Evolutionary conservation across 2,329 filamentous ascomycete genomes (phyloP), one percentile per base, ranked within the genome.

Genomic region (Chrysosporium keratinophilum): DNA sequence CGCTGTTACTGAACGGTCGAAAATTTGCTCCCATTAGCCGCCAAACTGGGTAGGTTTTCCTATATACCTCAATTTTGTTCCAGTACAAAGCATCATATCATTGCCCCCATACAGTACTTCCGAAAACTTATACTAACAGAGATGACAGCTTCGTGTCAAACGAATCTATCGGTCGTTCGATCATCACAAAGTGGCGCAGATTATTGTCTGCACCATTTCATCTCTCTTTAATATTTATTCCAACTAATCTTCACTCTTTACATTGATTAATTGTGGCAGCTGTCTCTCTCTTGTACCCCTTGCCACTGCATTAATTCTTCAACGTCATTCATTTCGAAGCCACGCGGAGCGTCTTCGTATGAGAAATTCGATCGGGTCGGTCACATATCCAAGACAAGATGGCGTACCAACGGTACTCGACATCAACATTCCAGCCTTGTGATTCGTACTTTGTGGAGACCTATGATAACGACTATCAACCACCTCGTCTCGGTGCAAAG

Each of bases 371-470:
- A 60, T 61, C 58, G 56, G 39, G 40, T 47, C 46, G 31, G 15
- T 45, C 39, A 50, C 55, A 57, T 48, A 57, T 52, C 57, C 56
- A 61, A 5, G 19, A 43, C 45, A 77, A 64, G 62, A 82, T 82
- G 79, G 75, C 78, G 62, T 79, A 74, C 65, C 73, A 76, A 62
- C 73, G 72, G 62, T 71, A 74, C 60, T 67, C 70, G 50, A 72
- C 76, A 55, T 71, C 74, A 55, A 73, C 72, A 62, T 81, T 79
- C 67, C 81, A 82, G 61, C 78, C 80, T 53, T 86, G 83, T 67
- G 82, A 85, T 59, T 82, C 78, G 55, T 85, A 78, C 70, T 85
- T 85, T 63, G 79, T 84, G 53, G 83, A 86, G 62, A 76, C 75
- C 58, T 74, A 77, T 58, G 74, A 78, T 53, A 72, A 78, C 58